These are phyloP conservation scores for Phaeosphaeria sp. DNA, from an alignment of 2,329 filamentous ascomycete species.

Conservation along the genomic window DNA sequence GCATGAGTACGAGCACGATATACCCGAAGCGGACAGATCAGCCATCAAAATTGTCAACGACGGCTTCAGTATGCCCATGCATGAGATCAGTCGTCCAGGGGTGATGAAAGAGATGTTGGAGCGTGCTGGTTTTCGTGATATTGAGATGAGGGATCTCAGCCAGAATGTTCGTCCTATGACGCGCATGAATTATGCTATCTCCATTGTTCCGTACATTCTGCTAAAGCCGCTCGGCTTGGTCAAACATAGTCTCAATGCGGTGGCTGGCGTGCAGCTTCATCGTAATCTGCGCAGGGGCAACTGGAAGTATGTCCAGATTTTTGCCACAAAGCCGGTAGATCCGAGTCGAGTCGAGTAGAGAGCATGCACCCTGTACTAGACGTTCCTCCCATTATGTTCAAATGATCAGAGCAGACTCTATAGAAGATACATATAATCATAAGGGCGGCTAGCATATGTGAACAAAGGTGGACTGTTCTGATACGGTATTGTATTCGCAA, in stretches of 20 bases:
- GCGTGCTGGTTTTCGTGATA: neutral
- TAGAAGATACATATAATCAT: too few relatives aligned
- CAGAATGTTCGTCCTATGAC: neutral
- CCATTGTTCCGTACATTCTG: neutral
- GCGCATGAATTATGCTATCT: neutral
- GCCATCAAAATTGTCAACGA: neutral
- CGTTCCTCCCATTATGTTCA: too few relatives aligned
- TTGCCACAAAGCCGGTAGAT: neutral
- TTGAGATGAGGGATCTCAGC: neutral
- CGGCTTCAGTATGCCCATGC: neutral
- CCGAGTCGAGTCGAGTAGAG: too few relatives aligned
- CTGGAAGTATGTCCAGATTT: neutral
- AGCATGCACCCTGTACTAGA: too few relatives aligned
- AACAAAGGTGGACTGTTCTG: too few relatives aligned
- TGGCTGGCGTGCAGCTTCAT: neutral
- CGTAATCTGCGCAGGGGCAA: neutral
- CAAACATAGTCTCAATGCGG: neutral
- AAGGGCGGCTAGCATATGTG: too few relatives aligned
- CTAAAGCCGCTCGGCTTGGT: neutral
- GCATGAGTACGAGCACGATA: conserved; percentile 52
- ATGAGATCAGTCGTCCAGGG: neutral
- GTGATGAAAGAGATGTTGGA: neutral
- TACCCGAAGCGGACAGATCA: too few relatives aligned
- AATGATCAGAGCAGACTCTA: too few relatives aligned
- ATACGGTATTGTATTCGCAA: too few relatives aligned